Base-by-base conservation (phyloP, 192 early-diverging fungal species). In the Backusella psychrophila region DNA sequence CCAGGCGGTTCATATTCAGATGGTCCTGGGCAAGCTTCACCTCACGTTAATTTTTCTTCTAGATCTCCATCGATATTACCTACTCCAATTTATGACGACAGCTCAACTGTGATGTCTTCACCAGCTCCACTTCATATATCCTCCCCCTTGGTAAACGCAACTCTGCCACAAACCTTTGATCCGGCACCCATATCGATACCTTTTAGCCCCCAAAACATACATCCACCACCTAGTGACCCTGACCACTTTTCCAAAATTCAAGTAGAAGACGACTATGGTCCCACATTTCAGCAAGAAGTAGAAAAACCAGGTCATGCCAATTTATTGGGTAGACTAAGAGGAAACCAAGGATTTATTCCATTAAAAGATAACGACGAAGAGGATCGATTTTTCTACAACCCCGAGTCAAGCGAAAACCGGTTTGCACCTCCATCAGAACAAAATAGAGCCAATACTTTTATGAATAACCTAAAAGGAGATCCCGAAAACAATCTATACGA, bases 21-120 rank as follows among this genome's bases (percentile, higher is more conserved):
- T 29, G 29, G 56, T 29, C 56, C 56, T 63, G 26, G 5, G 26
- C 56, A 63, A 29, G 11, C 21, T 4, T 63, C 56, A 29, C 56
- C 56, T 29, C 56, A 63, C 12, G 56, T 63, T n/a, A 63, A 23
- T 29, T 63, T 63, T 63, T 63, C 56, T 63, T 23, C 56, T 29
- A 63, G 56, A n/a, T 63, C 56, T 3, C 56, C 56, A 29, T 63
- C 56, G 26, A 63, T 63, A 63, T 63, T 63, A 63, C 56, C 56
- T 4, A 63, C 56, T 29, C 56, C 56, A 29, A 11, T 63, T 63
- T 63, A 63, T 29, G 56, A 63, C 9, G 56, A 63, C 56, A 29
- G 26, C 12, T 63, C 56, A 63, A 63, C 56, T 63, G 26, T 63
- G 23, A 63, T 63, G 56, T 63, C 21, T 12, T 63, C 56, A 63